Evolutionary conservation across 257 asterid genomes (phyloP).

Genomic region (Solanum peruvianum): DNA sequence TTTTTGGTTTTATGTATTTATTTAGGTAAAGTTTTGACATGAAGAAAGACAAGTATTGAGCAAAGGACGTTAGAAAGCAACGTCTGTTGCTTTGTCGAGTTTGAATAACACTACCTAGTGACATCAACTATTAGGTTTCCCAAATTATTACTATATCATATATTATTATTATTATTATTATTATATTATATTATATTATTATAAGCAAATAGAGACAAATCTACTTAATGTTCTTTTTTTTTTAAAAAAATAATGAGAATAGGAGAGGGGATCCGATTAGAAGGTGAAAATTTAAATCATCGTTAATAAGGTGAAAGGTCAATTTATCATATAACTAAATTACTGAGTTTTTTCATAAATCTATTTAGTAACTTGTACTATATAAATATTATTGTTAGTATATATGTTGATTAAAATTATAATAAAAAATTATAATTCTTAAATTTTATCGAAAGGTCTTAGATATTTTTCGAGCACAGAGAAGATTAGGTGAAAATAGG

Average conservation of each 20-base stretch:
- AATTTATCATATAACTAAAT: rapidly evolving
- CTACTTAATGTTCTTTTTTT: no score
- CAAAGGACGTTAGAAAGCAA: background rate
- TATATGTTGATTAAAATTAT: background rate
- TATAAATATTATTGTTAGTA: background rate
- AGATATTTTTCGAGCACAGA: background rate
- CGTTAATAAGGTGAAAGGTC: background rate
- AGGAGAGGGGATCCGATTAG: background rate
- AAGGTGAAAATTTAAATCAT: background rate
- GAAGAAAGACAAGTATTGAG: background rate
- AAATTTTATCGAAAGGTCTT: background rate
- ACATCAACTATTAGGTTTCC: background rate
- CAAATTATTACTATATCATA: background rate
- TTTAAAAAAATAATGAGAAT: no score
- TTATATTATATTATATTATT: background rate
- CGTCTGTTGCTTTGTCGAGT: background rate
- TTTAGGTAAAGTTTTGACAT: background rate
- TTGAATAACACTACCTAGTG: background rate
- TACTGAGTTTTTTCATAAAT: background rate
- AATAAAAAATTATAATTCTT: background rate
- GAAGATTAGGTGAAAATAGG: background rate
- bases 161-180: background rate
- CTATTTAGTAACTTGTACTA: background rate
- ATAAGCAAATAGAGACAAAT: background rate
- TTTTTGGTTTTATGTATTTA: background rate